phyloP scores from a whole-genome alignment of 495 filamentous ascomycete species.

The Neurospora sp. region DNA sequence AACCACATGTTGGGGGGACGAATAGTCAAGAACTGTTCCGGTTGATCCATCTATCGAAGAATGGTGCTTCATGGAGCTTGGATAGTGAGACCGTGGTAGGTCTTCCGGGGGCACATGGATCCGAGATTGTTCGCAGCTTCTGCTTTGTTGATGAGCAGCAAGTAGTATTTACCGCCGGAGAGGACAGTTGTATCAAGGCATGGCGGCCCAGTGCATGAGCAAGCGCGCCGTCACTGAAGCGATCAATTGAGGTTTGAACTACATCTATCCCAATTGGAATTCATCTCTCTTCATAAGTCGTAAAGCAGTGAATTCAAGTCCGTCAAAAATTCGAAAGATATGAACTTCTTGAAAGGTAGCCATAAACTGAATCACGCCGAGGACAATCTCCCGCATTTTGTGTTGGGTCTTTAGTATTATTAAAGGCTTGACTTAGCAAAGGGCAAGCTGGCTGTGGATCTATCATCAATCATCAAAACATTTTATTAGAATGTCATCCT shows the following conservation, averaged over 20 bases:
- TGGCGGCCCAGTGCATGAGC: slow-evolving; percentile 35
- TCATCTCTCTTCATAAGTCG: neutral
- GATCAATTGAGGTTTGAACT: neutral
- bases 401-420: neutral
- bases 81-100: slow-evolving; percentile 52
- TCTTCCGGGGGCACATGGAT: slow-evolving; percentile 68
- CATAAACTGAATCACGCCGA: neutral
- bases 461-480: slow-evolving; percentile 5
- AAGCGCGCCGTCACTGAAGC: neutral
- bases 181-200: slow-evolving; percentile 66
- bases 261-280: neutral
- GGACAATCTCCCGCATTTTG: neutral
- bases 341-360: neutral
- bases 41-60: slow-evolving; percentile 52
- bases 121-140: slow-evolving; percentile 74
- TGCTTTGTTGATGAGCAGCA: slow-evolving; percentile 62
- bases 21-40: slow-evolving; percentile 54
- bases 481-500: slow-evolving; percentile 12
- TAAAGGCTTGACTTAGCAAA: slow-evolving; percentile 18
- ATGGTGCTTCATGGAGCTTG: slow-evolving; percentile 47
- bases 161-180: slow-evolving; percentile 65
- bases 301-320: neutral
- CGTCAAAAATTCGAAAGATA: neutral
- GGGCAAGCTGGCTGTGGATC: slow-evolving; percentile 5
- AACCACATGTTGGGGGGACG: slow-evolving; percentile 1